Base-by-base conservation (phyloP, 805 yeast genomes). In the Huiozyma naganishii region DNA sequence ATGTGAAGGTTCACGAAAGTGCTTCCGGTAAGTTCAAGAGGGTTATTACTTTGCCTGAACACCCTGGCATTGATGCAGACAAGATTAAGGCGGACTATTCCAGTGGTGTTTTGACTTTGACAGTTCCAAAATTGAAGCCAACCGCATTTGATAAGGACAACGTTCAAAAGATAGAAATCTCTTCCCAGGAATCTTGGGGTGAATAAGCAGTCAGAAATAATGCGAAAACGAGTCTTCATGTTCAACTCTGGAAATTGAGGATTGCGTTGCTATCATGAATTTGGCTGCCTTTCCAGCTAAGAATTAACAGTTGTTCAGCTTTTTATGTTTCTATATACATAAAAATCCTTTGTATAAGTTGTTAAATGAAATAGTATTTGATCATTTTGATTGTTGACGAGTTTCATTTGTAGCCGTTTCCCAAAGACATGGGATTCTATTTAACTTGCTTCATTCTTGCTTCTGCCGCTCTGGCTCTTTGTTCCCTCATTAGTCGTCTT, bases 401-500 rank as follows among this genome's bases (percentile, higher is more conserved):
- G 23, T 17, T 17, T 17, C 23, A 17, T 4, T 17, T 17, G 23
- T 17, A 17, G 23, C 23, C 23, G 23, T 17, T 17, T 4, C 23
- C 23, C 23, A 17, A 17, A 17, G 23, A 17, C 23, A 17, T 4
- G 23, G 23, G 23, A 4, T 17, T 17, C 23, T 38, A 38, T 32
- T 41, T 30, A 39, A 34, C 39, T 23, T 37, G 39, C 7, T 17
- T 29, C 36, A 85, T 53, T 52, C 98, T 71, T 0, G 90, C 95
- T 60, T 92, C 97, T 0, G 95, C 97, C 0, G 98, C 98, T 44
- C 97, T 73, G 0, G 97, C 97, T 43, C 97, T 71, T 56, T 89
- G 89, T 55, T 92, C 98, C 47, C 98, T 76, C 83, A 89, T 88
- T 17, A 92, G 65, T 54, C 80, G 74, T 72, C 73, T 71, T 54